Evolutionary conservation across 2,329 filamentous ascomycete species (phyloP).

Genomic region (Colletotrichum eleusines): DNA sequence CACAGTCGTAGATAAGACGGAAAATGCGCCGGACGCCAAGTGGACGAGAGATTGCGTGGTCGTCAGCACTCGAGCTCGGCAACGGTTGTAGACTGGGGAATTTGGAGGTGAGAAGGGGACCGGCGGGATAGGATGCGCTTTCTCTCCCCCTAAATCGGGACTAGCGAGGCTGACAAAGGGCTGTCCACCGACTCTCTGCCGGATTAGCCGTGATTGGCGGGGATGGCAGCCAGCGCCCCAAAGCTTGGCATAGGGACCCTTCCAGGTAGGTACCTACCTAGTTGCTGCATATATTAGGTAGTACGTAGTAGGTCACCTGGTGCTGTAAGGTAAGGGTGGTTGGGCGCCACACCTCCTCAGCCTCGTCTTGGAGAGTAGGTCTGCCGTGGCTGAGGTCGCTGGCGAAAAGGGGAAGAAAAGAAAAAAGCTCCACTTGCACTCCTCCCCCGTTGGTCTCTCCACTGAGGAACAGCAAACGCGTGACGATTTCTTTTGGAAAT

Average conservation of each 20-base stretch:
- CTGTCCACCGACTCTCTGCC: conserved; percentile 19
- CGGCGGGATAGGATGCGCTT: conserved; percentile 4
- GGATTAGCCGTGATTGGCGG: conserved; percentile 35
- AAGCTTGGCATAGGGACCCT: conserved; percentile 37
- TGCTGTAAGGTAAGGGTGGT: no score
- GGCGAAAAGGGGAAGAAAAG: neutral
- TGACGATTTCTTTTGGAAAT: conserved; percentile 38
- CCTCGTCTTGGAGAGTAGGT: conserved; percentile 15
- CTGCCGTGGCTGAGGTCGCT: conserved; percentile 12
- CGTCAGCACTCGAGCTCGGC: conserved; percentile 36
- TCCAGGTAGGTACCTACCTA: no score
- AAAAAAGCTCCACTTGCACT: conserved; percentile 15
- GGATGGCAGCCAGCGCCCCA: neutral
- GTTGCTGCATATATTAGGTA: no score
- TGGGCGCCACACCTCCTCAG: conserved; percentile 25
- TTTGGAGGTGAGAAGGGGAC: conserved; percentile 29
- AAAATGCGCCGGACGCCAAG: conserved; percentile 35
- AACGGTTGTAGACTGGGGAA: conserved; percentile 27
- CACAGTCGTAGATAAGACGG: neutral
- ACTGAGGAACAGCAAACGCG: conserved; percentile 16
- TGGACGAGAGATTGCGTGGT: conserved; percentile 38
- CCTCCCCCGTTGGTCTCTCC: conserved; percentile 9
- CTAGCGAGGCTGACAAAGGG: conserved; percentile 40
- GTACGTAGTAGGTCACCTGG: no score
- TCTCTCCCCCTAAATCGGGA: conserved; percentile 38